These are phyloP conservation scores for Fraxinus quadrangulata DNA, from an alignment of 257 asterid species.

Conservation along the genomic window DNA sequence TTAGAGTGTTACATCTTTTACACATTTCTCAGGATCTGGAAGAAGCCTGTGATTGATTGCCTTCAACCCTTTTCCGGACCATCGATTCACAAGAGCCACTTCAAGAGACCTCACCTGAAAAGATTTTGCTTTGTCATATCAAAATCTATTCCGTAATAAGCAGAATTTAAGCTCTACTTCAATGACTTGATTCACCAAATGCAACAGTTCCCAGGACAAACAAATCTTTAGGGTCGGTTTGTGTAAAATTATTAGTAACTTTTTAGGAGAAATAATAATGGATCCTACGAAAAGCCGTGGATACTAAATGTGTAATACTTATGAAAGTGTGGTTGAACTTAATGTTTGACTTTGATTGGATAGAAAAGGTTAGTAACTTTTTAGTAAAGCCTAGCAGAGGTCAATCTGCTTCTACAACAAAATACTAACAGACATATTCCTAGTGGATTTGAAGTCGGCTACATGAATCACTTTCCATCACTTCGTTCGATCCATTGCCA, in stretches of 20 bases:
- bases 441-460: background rate
- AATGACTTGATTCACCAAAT: background rate
- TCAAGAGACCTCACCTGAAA: constrained; percentile 85
- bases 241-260: no score
- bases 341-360: no score
- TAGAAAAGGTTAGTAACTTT: no score
- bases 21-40: constrained; percentile 51
- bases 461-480: background rate
- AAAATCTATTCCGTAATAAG: background rate
- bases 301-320: no score
- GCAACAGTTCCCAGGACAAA: background rate
- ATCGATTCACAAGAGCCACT: constrained; percentile 56
- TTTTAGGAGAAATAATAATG: no score
- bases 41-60: constrained; percentile 59
- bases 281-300: no score
- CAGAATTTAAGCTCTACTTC: background rate
- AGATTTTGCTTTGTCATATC: constrained; percentile 16
- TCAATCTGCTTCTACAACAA: background rate
- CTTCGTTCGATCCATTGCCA: background rate
- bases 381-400: no score
- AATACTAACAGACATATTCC: background rate
- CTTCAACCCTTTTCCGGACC: constrained; percentile 62
- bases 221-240: background rate
- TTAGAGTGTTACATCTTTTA: constrained; percentile 55
- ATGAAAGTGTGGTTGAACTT: no score